phyloP scores from a whole-genome alignment of 768 basidiomycete genomes.

The Lyophyllum shimeji region DNA sequence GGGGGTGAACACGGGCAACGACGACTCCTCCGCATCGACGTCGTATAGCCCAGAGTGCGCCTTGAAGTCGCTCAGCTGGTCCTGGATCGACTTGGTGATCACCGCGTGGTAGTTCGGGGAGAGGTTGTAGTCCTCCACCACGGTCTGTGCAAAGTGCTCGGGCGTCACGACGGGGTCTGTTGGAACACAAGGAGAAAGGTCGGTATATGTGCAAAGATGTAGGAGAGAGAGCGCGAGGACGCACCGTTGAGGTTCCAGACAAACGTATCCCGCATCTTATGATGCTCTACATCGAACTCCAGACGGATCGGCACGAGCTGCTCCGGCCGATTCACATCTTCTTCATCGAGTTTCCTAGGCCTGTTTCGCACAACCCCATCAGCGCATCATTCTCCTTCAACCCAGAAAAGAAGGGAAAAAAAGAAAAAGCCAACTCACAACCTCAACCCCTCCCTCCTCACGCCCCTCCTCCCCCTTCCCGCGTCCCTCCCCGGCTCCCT shows the following conservation, averaged over 20 bases:
- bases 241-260: slow-evolving; percentile 96
- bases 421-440: slow-evolving; percentile 55
- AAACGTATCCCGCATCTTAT: slow-evolving; percentile 94
- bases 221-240: slow-evolving; percentile 22
- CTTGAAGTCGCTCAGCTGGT: slow-evolving; percentile 81
- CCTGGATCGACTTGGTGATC: slow-evolving; percentile 83
- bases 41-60: slow-evolving; percentile 63
- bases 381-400: too few species aligned
- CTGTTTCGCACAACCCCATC: slow-evolving; percentile 28
- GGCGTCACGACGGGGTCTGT: slow-evolving; percentile 88
- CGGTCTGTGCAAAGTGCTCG: slow-evolving; percentile 83
- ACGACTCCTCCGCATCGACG: slow-evolving; percentile 33
- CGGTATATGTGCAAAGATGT: neutral
- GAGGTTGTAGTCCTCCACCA: slow-evolving; percentile 90
- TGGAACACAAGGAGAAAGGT: neutral
- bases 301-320: slow-evolving; percentile 92
- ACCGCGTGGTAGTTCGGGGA: slow-evolving; percentile 59
- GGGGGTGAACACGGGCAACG: neutral
- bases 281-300: slow-evolving; percentile 93
- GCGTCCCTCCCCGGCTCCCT: slow-evolving; percentile 25
- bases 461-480: slow-evolving; percentile 36
- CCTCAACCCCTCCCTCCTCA: slow-evolving; percentile 17
- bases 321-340: slow-evolving; percentile 67
- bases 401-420: slow-evolving; percentile 5
- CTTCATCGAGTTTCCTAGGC: slow-evolving; percentile 56